Base-by-base conservation (phyloP, 2,329 filamentous ascomycete genomes). In the Metarhizium guizhouense region DNA sequence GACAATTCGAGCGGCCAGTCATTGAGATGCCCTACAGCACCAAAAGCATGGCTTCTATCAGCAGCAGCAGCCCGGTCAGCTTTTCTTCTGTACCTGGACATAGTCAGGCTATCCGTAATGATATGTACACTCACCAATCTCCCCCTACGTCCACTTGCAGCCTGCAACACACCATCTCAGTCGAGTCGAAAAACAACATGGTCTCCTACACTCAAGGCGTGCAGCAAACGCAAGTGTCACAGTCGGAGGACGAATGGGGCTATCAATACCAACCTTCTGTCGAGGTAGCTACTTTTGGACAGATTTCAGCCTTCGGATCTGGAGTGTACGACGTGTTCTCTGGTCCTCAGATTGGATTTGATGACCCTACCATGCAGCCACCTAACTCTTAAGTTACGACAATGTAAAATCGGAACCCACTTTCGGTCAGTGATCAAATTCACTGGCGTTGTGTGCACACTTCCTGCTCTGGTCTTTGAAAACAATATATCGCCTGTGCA, bases 211-310 rank as follows among this genome's bases (percentile, higher is more conserved):
- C 72, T 18, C 72, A 74, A 47, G 69, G 71, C 34, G 70, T 76
- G 52, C 68, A 71, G n/a, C 73, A 72, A 45, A 64, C 65, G 55
- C 71, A 71, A 3, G 64, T 72, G n/a, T 66, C 70, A 8, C 77
- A 78, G 56, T 60, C 65, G 3, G 70, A 75, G 55, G 68, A 76
- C 34, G 75, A 79, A 49, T 74, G 76, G 25, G 84, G 81, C 79
- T 82, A 81, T 59, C 73, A 76, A 34, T 84, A 83, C 62, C 80
- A 84, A 61, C 64, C 78, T 11, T 80, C 80, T 0, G 76, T 81
- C n/a, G 80, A 80, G 64, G 78, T 83, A 47, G 68, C 77, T 48
- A 78, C 76, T 50, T 80, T 83, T 54, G 74, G 79, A 18, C 74
- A 77, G 59, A 61, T 81, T 4, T 76, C 78, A 11, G 69, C 75